These are phyloP conservation scores for Penicillium sp. DNA, from an alignment of 2,329 filamentous ascomycete genomes.

Conservation along the genomic window DNA sequence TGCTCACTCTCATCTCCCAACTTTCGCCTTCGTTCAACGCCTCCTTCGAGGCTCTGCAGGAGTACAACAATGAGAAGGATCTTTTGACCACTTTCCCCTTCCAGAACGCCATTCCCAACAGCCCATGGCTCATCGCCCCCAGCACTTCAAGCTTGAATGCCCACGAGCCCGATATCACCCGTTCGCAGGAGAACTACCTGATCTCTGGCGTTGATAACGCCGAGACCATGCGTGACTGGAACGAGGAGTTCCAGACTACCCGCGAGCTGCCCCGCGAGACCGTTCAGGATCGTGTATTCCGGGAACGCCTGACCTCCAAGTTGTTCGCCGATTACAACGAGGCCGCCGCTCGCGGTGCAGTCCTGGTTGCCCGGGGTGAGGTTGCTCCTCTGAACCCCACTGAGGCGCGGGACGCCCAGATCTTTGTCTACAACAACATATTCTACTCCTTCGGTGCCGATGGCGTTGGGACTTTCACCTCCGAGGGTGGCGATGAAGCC, in stretches of 20 bases:
- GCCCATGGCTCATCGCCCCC: conserved; percentile 83
- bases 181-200: conserved; percentile 89
- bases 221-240: conserved; percentile 95
- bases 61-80: conserved; percentile 80
- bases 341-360: conserved; percentile 84
- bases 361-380: conserved; percentile 88
- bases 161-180: conserved; percentile 79
- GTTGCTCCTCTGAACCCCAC: conserved; percentile 93
- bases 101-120: conserved; percentile 87
- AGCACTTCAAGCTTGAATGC: conserved; percentile 59
- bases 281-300: conserved; percentile 92
- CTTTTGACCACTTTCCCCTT: conserved; percentile 92
- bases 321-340: conserved; percentile 98
- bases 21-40: conserved; percentile 80
- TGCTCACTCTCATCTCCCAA: conserved; percentile 72
- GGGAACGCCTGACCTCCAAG: conserved; percentile 89
- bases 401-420: conserved; percentile 87
- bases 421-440: conserved; percentile 99
- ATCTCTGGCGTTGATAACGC: conserved; percentile 89
- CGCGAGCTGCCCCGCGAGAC: conserved; percentile 90
- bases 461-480: conserved; percentile 94
- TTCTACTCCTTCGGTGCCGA: conserved; percentile 99
- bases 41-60: conserved; percentile 74
- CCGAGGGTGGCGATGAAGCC: conserved; percentile 93
- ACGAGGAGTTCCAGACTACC: conserved; percentile 97